Base-by-base conservation (phyloP, 768 basidiomycete genomes). In the Russula earlei region DNA sequence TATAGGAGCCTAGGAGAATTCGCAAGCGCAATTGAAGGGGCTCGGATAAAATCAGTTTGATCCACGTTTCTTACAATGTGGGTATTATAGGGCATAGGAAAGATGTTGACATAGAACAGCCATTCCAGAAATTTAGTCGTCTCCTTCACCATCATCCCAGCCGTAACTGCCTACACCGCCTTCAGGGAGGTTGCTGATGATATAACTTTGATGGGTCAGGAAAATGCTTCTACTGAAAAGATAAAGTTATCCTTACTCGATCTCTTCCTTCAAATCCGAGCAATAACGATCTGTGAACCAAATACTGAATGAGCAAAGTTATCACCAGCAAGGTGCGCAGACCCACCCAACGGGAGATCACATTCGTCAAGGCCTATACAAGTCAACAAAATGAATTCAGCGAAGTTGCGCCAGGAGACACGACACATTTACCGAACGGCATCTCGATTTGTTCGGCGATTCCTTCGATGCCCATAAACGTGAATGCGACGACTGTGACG, bases 391-490 rank as follows among this genome's bases (percentile, higher is more conserved):
- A 24, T 59, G 46, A 14, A 55, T 36, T n/a, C 17, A 24, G n/a
- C 7, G 24, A 25, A 20, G 50, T 12, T 42, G 7, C 27, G 52
- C 22, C 43, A 47, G 49, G 29, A 40, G 1, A 17, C 22, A 17
- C 22, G 68, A 31, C 5, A 31, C 10, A 7, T 75, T 45, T 58
- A 85, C 91, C 93, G 63, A 96, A 96, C 0, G 94, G 94, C 84
- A 88, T 87, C 69, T 96, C 93, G 62, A 95, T 91, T 69, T 91
- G 84, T 58, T 94, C 86, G 0, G 94, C 93, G 61, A 96, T 97
- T 5, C 91, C 92, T 74, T 96, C 93, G 49, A 97, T 89, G 17
- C 92, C 91, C 81, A 93, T 92, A 50, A 96, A 79, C 0, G 88
- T 93, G 73, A 94, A 92, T 8, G 90, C 83, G 27, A 93, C 85